Conservation (phyloP, 1,284 basidiomycete genomes). For the Ceratobasidium sp. region DNA sequence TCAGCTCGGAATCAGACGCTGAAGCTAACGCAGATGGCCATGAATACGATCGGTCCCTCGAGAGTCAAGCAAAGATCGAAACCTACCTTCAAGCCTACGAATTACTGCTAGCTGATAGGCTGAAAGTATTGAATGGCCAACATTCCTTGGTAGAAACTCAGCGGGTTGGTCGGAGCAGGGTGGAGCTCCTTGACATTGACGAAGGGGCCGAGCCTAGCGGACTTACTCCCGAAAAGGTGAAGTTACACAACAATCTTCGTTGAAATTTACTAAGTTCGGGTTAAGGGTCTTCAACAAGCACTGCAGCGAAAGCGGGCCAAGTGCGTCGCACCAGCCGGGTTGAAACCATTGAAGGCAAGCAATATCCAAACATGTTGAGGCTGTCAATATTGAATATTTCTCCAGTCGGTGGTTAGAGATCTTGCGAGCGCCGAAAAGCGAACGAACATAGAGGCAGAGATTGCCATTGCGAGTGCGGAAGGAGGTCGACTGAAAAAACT, state of each 20-base stretch:
- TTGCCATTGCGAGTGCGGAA: not conserved
- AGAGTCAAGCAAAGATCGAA: slow-evolving; percentile 3
- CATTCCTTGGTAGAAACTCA: slow-evolving; percentile 8
- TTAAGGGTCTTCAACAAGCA: not conserved
- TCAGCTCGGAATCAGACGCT: not conserved
- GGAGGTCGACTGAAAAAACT: not conserved
- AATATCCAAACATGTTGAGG: not conserved
- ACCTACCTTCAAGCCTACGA: slow-evolving; percentile 9
- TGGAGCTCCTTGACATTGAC: not conserved
- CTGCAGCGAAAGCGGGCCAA: not conserved
- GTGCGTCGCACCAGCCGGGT: not conserved
- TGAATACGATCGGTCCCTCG: not conserved
- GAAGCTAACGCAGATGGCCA: not conserved
- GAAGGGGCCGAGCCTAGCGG: not conserved
- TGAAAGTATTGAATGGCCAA: slow-evolving; percentile 3
- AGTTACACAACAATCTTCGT: not conserved
- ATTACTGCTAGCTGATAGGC: not conserved
- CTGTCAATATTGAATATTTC: not conserved
- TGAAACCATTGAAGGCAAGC: slow-evolving; percentile 1
- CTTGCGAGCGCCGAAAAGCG: not conserved
- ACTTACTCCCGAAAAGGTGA: not conserved
- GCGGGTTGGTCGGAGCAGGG: not conserved
- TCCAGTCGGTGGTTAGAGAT: not conserved
- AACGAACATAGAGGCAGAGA: not conserved
- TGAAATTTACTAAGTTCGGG: not conserved